Evolutionary conservation across 768 basidiomycete genomes (phyloP), one percentile per base, ranked within the genome.

Genomic region (Termitomyces sp.): DNA sequence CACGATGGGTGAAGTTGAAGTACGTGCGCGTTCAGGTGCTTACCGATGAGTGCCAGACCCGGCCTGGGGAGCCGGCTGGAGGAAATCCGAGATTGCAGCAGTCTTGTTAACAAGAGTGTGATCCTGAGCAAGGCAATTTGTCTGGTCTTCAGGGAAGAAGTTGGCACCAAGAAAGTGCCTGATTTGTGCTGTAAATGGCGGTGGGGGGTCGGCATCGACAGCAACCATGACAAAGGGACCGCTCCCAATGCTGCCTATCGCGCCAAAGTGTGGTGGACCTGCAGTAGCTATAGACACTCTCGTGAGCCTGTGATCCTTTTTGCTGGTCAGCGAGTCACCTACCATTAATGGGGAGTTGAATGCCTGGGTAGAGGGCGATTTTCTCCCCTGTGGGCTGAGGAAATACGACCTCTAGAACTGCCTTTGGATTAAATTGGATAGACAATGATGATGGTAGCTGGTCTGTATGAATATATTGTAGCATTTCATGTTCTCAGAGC

Each of bases 361-460:
- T 64, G 36, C 69, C 69, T 57, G 69, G 68, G 43, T 68, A 63
- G 44, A 72, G 66, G n/a, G 64, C 62, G 18, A 71, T 64, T 43
- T 59, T 51, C 54, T 50, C 50, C 3, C 66, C 67, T 52, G 60
- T 60, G 18, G 66, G 47, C 50, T 71, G 62, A 14, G 67, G 67
- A n/a, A 72, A 57, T 13, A 66, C 63, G 13, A 76, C 74, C 50
- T 75, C 72, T 12, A 77, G 70, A 28, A 75, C 65, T 4, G 67
- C 68, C 23, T 58, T 69, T 0, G 76, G 77, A 41, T 76, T 57
- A 64, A 77, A 78, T 4, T 58, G 59, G 40, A 77, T 63, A 9
- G 57, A 52, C 51, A 75, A 53, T 61, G 71, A 66, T 35, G 57
- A 55, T 10, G 75, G 72, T 52, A 77, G 70, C 76, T 77, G 20